A percentile compares a stretch with the other conserved stretches of the same genome.
These are phyloP conservation scores for Pseudocercospora eumusae DNA, from an alignment of 2,329 filamentous ascomycete genomes.

Conservation along the genomic window DNA sequence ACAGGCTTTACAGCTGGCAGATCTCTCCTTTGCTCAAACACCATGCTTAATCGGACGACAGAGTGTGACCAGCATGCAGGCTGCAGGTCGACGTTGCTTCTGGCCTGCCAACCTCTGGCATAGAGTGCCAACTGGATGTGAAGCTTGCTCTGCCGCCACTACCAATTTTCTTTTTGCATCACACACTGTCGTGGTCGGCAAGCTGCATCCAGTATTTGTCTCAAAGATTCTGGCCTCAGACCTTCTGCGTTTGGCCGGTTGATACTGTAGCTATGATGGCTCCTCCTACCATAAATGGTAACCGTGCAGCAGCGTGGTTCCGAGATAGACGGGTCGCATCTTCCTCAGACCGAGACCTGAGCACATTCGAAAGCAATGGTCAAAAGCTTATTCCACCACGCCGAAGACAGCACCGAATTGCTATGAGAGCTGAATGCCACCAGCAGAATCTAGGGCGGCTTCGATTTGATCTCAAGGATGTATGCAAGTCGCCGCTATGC, in stretches of 20 bases:
- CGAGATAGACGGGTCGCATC: slow-evolving; percentile 2
- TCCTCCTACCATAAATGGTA: background rate
- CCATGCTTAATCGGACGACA: background rate
- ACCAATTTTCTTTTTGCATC: background rate
- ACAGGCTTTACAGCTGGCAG: background rate
- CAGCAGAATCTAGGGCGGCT: background rate
- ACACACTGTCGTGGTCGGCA: background rate
- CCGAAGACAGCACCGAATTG: background rate
- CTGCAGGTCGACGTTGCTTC: background rate
- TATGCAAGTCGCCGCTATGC: slow-evolving; percentile 7
- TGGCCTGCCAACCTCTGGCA: slow-evolving; percentile 1
- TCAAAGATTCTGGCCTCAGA: background rate
- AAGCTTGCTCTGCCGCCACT: slow-evolving; percentile 4
- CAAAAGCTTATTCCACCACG: slow-evolving; percentile 4
- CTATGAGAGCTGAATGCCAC: background rate
- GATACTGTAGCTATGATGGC: slow-evolving; percentile 5
- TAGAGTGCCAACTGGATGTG: slow-evolving; percentile 2
- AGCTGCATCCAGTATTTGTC: slow-evolving; percentile 1
- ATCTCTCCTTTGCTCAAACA: background rate
- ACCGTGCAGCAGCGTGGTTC: background rate
- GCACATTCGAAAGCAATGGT: background rate
- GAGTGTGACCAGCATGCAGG: background rate
- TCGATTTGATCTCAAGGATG: background rate
- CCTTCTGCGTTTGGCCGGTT: background rate
- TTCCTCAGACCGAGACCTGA: slow-evolving; percentile 8